Evolutionary conservation across 495 filamentous ascomycete species (phyloP), one percentile per base, ranked within the genome.

Genomic region (Apiosordaria backusii): DNA sequence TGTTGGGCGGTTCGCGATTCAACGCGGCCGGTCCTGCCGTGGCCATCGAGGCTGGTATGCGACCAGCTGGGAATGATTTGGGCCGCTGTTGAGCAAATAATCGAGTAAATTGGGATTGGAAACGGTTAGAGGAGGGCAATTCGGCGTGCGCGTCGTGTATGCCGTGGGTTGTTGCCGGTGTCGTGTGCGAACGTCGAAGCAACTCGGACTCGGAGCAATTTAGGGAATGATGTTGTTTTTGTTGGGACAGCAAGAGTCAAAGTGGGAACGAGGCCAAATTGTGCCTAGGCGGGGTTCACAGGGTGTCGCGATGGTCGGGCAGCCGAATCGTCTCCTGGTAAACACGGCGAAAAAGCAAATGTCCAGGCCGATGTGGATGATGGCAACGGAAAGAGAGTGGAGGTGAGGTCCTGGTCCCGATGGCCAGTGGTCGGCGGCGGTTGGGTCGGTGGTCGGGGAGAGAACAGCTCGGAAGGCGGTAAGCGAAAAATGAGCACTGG

Each of bases 401-500:
- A 18, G 57, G 24, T 59, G 57, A 25, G 22, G 57, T 45, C 35
- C 35, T 15, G n/a, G n/a, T n/a, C n/a, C n/a, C n/a, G n/a, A n/a
- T n/a, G n/a, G n/a, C 35, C 35, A 2, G 35, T 13, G 35, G 35
- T 45, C 35, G 35, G 35, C 16, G 16, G 29, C 6, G 35, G 35
- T 45, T 15, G 35, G n/a, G 35, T 45, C 35, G 35, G 35, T 45
- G 35, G 35, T 45, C 35, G 35, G 35, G 35, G 35, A 45, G 63
- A 63, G 60, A 61, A n/a, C 22, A 63, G 35, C 55, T 61, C 29
- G 63, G 61, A 61, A 65, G 63, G 71, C 81, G 88, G 45, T 82
- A 81, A 66, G 84, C 82, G 60, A 84, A 72, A 63, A 85, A 7
- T 82, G 40, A 78, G 71, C 19, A 68, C n/a, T 50, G 71, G 62